Conservation (phyloP, 2,329 filamentous ascomycete genomes). For the Sclerotinia nivalis region DNA sequence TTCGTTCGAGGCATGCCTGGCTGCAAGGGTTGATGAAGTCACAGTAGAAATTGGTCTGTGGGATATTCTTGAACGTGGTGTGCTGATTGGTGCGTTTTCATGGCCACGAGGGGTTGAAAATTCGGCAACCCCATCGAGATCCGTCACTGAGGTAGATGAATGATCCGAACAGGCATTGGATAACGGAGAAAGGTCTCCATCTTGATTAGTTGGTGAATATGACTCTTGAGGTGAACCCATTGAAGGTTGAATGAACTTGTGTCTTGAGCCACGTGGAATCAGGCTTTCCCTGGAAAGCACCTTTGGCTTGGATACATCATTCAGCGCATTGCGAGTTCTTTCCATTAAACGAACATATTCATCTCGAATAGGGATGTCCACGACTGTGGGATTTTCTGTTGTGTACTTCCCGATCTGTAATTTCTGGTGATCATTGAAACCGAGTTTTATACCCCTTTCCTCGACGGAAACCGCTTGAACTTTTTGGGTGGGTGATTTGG, state of each 20-base stretch:
- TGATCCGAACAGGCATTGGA: background rate
- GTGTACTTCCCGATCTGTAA: constrained; percentile 48
- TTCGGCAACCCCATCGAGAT: background rate
- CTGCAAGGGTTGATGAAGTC: constrained; percentile 1
- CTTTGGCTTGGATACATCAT: constrained; percentile 36
- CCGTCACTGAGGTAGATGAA: background rate
- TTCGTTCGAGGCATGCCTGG: background rate
- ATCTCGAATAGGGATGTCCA: constrained; percentile 27
- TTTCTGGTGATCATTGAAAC: constrained; percentile 54
- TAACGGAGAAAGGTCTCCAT: constrained; percentile 26
- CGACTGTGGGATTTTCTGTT: constrained; percentile 33
- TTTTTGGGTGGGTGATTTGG: constrained; percentile 36
- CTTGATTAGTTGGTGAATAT: constrained; percentile 28
- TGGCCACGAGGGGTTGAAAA: background rate
- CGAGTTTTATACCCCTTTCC: constrained; percentile 49
- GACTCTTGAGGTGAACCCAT: background rate
- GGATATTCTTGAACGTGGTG: constrained; percentile 9
- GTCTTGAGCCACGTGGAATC: background rate
- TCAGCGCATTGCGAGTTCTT: constrained; percentile 38
- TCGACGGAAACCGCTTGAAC: background rate
- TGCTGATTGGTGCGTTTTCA: background rate
- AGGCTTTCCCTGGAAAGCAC: constrained; percentile 3
- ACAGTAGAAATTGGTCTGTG: constrained; percentile 5
- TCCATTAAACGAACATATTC: constrained; percentile 39
- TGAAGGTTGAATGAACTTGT: background rate